Conservation (phyloP, 441 rosid species). For the Hura crepitans region DNA sequence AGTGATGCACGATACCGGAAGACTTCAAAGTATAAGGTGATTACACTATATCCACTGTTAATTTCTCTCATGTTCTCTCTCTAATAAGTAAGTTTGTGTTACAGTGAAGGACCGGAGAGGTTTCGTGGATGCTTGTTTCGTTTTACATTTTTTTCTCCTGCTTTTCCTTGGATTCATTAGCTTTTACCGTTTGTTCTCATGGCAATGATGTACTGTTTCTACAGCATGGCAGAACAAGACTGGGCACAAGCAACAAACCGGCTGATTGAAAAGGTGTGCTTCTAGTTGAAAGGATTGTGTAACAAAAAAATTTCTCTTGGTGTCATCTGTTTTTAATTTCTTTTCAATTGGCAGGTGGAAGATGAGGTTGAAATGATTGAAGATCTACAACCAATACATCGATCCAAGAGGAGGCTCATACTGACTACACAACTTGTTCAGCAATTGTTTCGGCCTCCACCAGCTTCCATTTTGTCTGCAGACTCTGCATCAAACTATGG, state of each 20-base stretch:
- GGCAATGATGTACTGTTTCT: slow-evolving; percentile 13
- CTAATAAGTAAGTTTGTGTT: neutral
- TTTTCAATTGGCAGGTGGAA: slow-evolving; percentile 42
- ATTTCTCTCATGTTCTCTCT: neutral
- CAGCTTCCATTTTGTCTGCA: slow-evolving; percentile 40
- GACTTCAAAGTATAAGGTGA: slow-evolving; percentile 53
- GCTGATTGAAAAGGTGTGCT: slow-evolving; percentile 67
- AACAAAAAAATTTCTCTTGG: too few relatives aligned
- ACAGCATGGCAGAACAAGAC: slow-evolving; percentile 62
- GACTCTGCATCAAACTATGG: slow-evolving; percentile 46
- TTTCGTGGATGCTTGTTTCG: neutral
- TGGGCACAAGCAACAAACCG: slow-evolving; percentile 74
- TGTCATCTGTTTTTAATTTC: neutral
- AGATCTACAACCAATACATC: slow-evolving; percentile 34
- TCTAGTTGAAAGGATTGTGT: slow-evolving; percentile 5
- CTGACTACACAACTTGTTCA: slow-evolving; percentile 74
- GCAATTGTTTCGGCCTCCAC: slow-evolving; percentile 53
- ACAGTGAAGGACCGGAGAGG: neutral
- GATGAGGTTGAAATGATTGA: slow-evolving; percentile 42
- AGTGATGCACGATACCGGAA: slow-evolving; percentile 37
- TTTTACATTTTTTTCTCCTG: neutral
- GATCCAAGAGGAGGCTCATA: slow-evolving; percentile 71
- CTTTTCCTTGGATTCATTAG: neutral
- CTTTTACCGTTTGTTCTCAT: neutral
- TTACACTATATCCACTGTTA: neutral